Evolutionary conservation across 164 flowering plant genomes (phyloP), one percentile per base, ranked within the genome.

Genomic region (Annona squamosa): DNA sequence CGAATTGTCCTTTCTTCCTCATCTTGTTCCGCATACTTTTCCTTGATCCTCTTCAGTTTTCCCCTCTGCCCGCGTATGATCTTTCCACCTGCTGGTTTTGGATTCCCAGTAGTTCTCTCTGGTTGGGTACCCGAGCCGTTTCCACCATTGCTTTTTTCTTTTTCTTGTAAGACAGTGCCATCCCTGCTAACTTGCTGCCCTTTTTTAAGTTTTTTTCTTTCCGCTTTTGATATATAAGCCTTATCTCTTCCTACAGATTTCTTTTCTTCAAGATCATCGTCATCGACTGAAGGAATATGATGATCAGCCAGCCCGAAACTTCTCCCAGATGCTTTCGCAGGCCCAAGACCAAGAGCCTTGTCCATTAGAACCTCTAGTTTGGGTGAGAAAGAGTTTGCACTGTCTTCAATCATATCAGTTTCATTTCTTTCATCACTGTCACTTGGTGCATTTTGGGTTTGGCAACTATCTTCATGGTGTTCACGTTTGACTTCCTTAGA

Each of bases 1-100:
- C 95, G 87, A 63, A 91, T 85, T 72, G 70, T 89, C 74, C 98
- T 86, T 77, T 94, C 99, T 79, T 92, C 98, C 78, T 92, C 98
- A 81, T 94, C 99, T 74, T 94, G 99, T 79, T 94, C 88, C 4
- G 89, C 90, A 81, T 94, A 94, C 79, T 91, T 94, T 74, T 94
- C 97, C 81, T 92, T 94, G 73, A 94, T 91, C 83, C 90, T 94
- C 85, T 94, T 94, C 48, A 94, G 91, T 79, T 92, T 94, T 13
- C 93, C 81, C 80, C 75, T 89, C 79, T 92, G 97, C 46, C 98
- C 99, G 74, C 98, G 97, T 61, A 82, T 81, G 63, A 82, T 56
- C 83, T 92, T 92, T 65, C 86, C 92, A 78, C 80, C 79, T 77
- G 74, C 77, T 46, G 85, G 83, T 75, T 74, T 82, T 10, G 61